Evolutionary conservation across 1,139 yeast genomes (phyloP), one percentile per base, ranked within the genome.

Genomic region (Scheffersomyces titani): DNA sequence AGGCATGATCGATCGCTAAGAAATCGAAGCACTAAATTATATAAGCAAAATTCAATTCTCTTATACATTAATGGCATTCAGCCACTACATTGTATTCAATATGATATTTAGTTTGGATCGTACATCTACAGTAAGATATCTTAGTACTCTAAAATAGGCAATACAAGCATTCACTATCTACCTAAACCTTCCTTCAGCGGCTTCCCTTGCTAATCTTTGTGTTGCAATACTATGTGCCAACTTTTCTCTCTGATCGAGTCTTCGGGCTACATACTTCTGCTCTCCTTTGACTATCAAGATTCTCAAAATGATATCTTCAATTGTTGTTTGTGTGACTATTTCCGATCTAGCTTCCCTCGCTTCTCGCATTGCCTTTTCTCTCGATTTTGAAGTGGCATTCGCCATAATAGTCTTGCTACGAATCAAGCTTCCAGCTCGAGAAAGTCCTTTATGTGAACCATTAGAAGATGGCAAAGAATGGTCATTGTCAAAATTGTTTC

Each of bases 331-430:
- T 6, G 88, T 85, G 13, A 86, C 79, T 7, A 84, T 75, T 61
- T 84, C 86, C 1, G 84, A 70, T 60, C 80, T 81, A 0, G 87
- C 86, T 50, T 80, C 83, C 24, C 78, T 74, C 1, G 81, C 78
- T 47, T 85, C 86, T 54, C 77, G 71, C 48, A 76, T 78, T 13
- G 87, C 88, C 58, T 77, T 74, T 20, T 80, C 83, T 63, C 93
- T 78, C 2, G 86, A 82, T 51, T 77, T 80, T 3, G 85, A 81
- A 30, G 93, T 88, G 3, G 93, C 89, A 67, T 88, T 89, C 0
- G 93, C 94, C 75, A 82, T 73, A 40, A 89, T 87, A 0, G 96
- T 89, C 59, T 86, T 84, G 53, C 81, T 81, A 54, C 96, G 75
- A 36, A 86, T 86, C 54, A 89, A 69, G 30, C 89, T 80, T 16